Percentiles rank a stretch among this genome's conserved stretches.
These are phyloP conservation scores for Isatis tinctoria DNA, from an alignment of 345 rosid genomes.

Conservation along the genomic window DNA sequence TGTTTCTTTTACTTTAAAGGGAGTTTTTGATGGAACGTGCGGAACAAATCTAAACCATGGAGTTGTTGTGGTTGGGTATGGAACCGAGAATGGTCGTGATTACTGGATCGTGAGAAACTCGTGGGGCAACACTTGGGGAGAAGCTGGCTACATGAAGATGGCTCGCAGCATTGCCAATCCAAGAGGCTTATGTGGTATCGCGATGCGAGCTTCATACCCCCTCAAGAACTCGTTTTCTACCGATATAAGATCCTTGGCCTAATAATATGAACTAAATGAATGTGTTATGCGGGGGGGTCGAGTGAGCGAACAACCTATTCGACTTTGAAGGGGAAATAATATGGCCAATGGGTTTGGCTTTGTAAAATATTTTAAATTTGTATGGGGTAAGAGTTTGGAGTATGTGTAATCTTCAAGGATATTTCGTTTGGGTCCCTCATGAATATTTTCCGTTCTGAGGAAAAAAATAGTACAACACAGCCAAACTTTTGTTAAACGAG, in stretches of 20 bases:
- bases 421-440: not conserved
- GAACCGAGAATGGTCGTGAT: constrained; percentile 58
- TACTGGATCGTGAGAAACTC: constrained; percentile 88
- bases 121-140: constrained; percentile 80
- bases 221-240: constrained; percentile 36
- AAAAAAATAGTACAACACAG: too few species aligned
- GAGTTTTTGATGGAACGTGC: constrained; percentile 12
- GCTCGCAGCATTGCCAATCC: constrained; percentile 42
- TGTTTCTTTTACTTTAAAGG: not conserved
- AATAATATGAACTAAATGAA: not conserved
- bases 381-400: not conserved
- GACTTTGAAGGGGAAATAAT: not conserved
- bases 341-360: not conserved
- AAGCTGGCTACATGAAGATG: constrained; percentile 63
- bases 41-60: constrained; percentile 64
- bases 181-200: constrained; percentile 80
- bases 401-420: not conserved
- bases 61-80: constrained; percentile 68
- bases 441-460: too few species aligned
- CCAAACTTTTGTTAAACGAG: too few species aligned
- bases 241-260: not conserved
- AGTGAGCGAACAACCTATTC: not conserved
- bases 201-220: constrained; percentile 80
- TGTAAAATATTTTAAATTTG: not conserved
- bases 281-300: not conserved